Base-by-base conservation (phyloP, 257 asterid genomes). In the Solanum appendiculatum region DNA sequence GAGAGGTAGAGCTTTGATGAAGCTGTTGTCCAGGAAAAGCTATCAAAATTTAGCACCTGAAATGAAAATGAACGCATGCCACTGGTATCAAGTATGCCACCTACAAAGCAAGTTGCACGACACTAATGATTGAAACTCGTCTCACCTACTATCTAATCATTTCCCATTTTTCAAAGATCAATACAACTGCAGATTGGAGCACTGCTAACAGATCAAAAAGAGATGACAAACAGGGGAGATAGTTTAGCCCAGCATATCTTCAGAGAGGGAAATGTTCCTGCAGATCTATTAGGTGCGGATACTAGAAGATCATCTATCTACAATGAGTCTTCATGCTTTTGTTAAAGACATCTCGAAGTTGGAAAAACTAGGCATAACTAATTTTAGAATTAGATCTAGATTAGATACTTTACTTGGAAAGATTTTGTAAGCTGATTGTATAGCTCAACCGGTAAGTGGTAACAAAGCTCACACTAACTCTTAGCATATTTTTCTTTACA, bases 1-100 rank as follows among this genome's bases (percentile, higher is more conserved):
- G 99, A 97, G 88, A 92, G 98, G 91, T 92, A 95, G 82, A 92
- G 98, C 91, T 95, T 97, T 87, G 99, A 95, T 60, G 99, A 93
- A 87, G 97, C 95, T 44, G 90, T 90, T 75, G 95, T 91, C 99
- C 99, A 96, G 84, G 98, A 92, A 92, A 91, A 94, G 87, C 94
- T 91, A 87, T 97, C 99, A 82, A 96, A 94, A 90, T 93, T 90
- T 81, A 97, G 93, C 66, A 96, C 99, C 99, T 97, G 91, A 80
- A 80, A 80, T 18, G 84, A 85, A 86, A 85, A 83, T 74, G 40
- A 86, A 85, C 40, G 34, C 44, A 83, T 87, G 51, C 54, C 77
- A 46, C 11, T 20, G 68, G 40, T 29, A 80, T 80, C 68, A 80
- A 48, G 85, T 46, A 80, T 80, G 68, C 68, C 44, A 29, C 85